Evolutionary conservation across 768 basidiomycete genomes (phyloP), one percentile per base, ranked within the genome.

Genomic region (Hypholoma sublateritium): DNA sequence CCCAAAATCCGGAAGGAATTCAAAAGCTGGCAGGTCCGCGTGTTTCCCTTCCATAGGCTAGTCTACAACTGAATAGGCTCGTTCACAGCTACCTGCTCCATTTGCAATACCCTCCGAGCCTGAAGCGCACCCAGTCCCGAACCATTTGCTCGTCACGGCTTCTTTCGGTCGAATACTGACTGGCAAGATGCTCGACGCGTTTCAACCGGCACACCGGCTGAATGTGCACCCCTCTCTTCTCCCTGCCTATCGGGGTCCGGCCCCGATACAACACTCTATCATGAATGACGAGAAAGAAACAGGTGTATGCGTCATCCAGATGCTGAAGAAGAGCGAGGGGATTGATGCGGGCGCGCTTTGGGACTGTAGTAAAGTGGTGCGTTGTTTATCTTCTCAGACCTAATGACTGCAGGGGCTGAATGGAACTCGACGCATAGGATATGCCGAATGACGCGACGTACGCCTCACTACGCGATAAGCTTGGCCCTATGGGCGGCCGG

Each of bases 181-280:
- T 0, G 67, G 75, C 4, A 65, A 76, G 2, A 74, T 90, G 51
- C 81, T 97, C 14, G 66, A 75, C 13, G 74, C 79, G 39, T 96
- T 96, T 65, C 78, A 73, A 0, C 74, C 76, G 0, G 64, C 70
- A 0, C 81, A 83, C 45, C 76, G 88, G 21, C 75, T 98, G 36
- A 97, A 98, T 65, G 84, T 98, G 5, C 95, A 98, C 64, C 93
- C 94, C 0, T 95, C 94, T 35, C 74, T 93, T 0, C 79, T 98
- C 34, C 95, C 95, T 0, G 76, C 79, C 24, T 95, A 91, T 69
- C 85, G 95, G n/a, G 95, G 95, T 0, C 85, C 95, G 8, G 91
- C 93, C 2, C 95, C 95, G 0, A 91, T 98, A 37, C 95, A 97
- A 65, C 89, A 86, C 64, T 80, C 88, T 0, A 77, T 98, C 39